Evolutionary conservation across 305 asterid species (phyloP).

Genomic region (Rubia peregrina): DNA sequence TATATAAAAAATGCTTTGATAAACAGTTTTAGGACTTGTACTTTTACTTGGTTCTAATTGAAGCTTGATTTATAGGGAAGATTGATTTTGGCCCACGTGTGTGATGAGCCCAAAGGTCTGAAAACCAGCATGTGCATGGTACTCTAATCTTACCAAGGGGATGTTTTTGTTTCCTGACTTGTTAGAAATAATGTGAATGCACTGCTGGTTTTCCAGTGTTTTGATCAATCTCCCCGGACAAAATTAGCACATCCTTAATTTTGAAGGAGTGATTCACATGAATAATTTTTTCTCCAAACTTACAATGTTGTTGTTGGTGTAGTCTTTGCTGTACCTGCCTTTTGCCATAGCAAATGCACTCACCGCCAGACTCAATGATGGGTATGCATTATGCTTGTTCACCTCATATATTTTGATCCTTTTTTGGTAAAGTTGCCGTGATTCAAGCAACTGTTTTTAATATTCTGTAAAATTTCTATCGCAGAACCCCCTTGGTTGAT

Average conservation of each 20-base stretch:
- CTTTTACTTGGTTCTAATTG: constrained; percentile 19
- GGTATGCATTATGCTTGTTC: constrained; percentile 38
- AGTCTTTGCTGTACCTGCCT: constrained; percentile 82
- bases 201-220: background rate
- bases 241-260: background rate
- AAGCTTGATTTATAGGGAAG: constrained; percentile 62
- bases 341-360: constrained; percentile 81
- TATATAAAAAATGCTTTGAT: background rate
- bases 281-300: background rate
- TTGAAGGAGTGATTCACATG: background rate
- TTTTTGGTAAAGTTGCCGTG: background rate
- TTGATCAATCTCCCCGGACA: background rate
- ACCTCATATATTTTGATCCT: background rate
- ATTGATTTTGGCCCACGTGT: constrained; percentile 84
- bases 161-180: background rate
- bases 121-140: constrained; percentile 96
- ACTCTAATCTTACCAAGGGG: constrained; percentile 21
- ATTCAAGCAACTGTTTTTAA: background rate
- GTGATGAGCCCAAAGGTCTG: constrained; percentile 98
- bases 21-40: background rate
- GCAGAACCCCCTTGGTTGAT: constrained; percentile 78
- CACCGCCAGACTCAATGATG: constrained; percentile 82
- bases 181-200: background rate
- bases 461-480: constrained; percentile 11
- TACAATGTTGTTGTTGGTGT: constrained; percentile 22